phyloP scores from a whole-genome alignment of 202 grass and related monocot genomes.

The Alloteropsis angusta region DNA sequence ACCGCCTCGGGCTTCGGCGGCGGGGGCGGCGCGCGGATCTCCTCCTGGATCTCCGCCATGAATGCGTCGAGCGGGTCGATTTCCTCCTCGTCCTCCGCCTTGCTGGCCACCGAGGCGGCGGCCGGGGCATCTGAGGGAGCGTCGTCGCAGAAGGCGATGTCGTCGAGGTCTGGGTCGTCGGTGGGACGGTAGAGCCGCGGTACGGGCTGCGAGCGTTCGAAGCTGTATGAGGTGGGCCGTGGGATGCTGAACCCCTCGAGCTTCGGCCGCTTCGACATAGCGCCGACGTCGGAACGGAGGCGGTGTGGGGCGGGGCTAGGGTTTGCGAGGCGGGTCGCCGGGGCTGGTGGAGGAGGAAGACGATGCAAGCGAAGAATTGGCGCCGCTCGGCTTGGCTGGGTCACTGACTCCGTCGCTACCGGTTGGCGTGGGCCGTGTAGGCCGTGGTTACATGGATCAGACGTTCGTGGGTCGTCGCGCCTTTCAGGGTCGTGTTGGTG shows the following conservation, averaged over 20 bases:
- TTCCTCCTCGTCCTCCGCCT: slow-evolving; percentile 35
- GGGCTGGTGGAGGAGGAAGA: slow-evolving; percentile 1
- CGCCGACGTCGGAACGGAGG: not conserved
- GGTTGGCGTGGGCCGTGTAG: slow-evolving; percentile 20
- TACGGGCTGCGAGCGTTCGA: slow-evolving; percentile 59
- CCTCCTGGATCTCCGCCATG: slow-evolving; percentile 88
- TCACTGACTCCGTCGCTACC: not conserved
- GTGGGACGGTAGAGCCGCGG: slow-evolving; percentile 64
- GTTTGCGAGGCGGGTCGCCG: slow-evolving; percentile 4
- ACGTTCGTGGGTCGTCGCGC: not conserved
- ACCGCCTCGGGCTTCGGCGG: slow-evolving; percentile 48
- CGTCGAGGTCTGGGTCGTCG: slow-evolving; percentile 76
- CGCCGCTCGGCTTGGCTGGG: not conserved
- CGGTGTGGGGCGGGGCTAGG: slow-evolving; percentile 9
- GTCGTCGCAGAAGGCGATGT: slow-evolving; percentile 71
- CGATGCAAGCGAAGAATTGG: slow-evolving; percentile 15
- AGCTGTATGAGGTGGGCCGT: slow-evolving; percentile 69
- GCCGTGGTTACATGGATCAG: not conserved
- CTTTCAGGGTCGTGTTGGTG: not conserved
- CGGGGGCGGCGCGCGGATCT: slow-evolving; percentile 67
- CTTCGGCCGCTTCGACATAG: slow-evolving; percentile 84
- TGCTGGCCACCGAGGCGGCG: not conserved
- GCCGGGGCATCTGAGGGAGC: slow-evolving; percentile 18
- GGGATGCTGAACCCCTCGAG: slow-evolving; percentile 87
- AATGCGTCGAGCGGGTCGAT: slow-evolving; percentile 91